These are phyloP conservation scores for Logfia minima DNA, from an alignment of 129 eudicot species.

Conservation along the genomic window DNA sequence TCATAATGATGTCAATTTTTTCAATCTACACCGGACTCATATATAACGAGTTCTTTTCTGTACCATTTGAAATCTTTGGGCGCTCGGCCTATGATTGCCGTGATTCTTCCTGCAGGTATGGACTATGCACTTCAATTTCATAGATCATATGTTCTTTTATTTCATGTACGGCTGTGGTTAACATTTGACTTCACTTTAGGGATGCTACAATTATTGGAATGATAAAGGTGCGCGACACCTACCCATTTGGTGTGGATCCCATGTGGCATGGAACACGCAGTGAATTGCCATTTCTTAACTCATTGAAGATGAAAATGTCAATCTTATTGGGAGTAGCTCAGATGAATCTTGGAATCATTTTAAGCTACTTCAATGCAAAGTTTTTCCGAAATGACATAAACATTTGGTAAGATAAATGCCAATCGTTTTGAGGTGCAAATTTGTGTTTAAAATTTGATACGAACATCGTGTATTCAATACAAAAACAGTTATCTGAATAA, in stretches of 20 bases:
- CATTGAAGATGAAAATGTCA: slow-evolving; percentile 95
- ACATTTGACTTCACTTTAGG: slow-evolving; percentile 39
- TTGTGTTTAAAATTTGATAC: too few species aligned
- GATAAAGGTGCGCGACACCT: slow-evolving; percentile 68
- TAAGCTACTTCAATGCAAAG: slow-evolving; percentile 77
- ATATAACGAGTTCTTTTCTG: slow-evolving; percentile 89
- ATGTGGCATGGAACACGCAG: slow-evolving; percentile 89
- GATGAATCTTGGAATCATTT: slow-evolving; percentile 85
- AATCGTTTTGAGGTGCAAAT: neutral
- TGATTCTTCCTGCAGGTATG: slow-evolving; percentile 71
- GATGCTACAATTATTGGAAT: slow-evolving; percentile 76
- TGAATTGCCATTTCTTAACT: slow-evolving; percentile 86
- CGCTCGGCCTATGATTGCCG: slow-evolving; percentile 80
- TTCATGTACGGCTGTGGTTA: neutral
- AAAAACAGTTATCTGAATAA: too few species aligned
- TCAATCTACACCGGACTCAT: slow-evolving; percentile 87
- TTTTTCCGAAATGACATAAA: slow-evolving; percentile 67
- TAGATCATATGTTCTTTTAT: neutral
- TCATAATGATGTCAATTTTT: slow-evolving; percentile 85
- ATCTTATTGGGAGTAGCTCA: slow-evolving; percentile 82
- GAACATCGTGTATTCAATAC: too few species aligned
- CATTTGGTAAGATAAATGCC: slow-evolving; percentile 49
- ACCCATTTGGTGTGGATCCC: slow-evolving; percentile 95
- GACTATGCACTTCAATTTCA: neutral
- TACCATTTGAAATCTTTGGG: slow-evolving; percentile 88